Conservation (phyloP, 2,329 filamentous ascomycete species). For the Colletotrichum tamarilloi region DNA sequence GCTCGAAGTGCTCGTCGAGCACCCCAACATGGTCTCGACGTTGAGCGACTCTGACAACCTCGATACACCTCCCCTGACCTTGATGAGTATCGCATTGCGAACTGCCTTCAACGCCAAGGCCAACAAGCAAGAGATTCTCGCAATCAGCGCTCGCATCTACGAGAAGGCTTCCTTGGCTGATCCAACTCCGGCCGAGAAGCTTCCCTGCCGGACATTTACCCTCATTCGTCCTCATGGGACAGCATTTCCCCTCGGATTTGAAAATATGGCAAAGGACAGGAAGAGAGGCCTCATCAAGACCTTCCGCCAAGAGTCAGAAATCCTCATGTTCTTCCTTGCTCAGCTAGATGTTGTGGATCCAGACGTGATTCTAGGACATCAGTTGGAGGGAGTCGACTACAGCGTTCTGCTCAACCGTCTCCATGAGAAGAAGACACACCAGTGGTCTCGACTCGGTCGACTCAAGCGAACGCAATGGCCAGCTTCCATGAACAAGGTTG, state of each 20-base stretch:
- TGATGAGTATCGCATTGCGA: constrained; percentile 95
- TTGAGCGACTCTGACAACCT: constrained; percentile 82
- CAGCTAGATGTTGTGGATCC: constrained; percentile 90
- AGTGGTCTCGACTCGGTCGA: constrained; percentile 93
- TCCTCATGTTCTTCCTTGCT: constrained; percentile 89
- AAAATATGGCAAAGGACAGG: constrained; percentile 76
- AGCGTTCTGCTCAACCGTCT: constrained; percentile 89
- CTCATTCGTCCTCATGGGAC: constrained; percentile 81
- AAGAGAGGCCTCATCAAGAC: constrained; percentile 82
- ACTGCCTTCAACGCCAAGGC: constrained; percentile 90
- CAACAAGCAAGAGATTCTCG: constrained; percentile 95
- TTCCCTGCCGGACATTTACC: constrained; percentile 92
- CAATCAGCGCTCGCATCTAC: constrained; percentile 92
- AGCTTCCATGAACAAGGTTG: constrained; percentile 83
- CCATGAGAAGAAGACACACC: constrained; percentile 88
- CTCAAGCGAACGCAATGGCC: constrained; percentile 89
- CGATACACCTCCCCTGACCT: constrained; percentile 85
- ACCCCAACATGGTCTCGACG: constrained; percentile 80
- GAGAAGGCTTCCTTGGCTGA: constrained; percentile 89
- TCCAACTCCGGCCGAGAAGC: constrained; percentile 86
- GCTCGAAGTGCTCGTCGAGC: constrained; percentile 84
- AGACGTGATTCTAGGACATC: constrained; percentile 92
- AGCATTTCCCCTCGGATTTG: constrained; percentile 88
- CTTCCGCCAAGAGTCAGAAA: constrained; percentile 84
- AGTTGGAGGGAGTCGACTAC: constrained; percentile 97